Evolutionary conservation across 2,329 filamentous ascomycete genomes (phyloP).

Genomic region (Dactylonectria macrodidyma): DNA sequence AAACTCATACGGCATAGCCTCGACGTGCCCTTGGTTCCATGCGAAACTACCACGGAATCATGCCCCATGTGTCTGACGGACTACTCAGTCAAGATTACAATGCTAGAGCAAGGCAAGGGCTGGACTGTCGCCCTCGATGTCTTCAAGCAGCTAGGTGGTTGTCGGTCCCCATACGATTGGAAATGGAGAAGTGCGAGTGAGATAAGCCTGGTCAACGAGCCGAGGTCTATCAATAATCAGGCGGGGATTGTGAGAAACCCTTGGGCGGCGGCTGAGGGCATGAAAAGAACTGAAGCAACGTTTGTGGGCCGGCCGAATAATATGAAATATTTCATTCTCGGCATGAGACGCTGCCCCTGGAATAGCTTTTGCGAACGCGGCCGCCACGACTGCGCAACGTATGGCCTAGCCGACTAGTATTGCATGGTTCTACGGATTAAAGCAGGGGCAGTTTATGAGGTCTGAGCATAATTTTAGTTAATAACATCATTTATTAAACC

Average conservation of each 20-base stretch:
- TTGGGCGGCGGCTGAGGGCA: conserved; percentile 8
- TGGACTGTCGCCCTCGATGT: conserved; percentile 7
- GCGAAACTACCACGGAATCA: conserved; percentile 9
- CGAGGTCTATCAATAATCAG: neutral
- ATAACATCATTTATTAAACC: no score
- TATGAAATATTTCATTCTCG: neutral
- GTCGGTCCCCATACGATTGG: conserved; percentile 28
- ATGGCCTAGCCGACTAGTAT: neutral
- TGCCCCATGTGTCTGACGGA: conserved; percentile 28
- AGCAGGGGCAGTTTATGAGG: no score
- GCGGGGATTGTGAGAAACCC: conserved; percentile 18
- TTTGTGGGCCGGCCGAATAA: neutral
- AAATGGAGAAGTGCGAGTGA: conserved; percentile 19
- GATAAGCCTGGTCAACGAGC: neutral
- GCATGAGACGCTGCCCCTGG: neutral
- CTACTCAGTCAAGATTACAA: conserved; percentile 16
- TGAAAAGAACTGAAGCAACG: neutral
- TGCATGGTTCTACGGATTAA: no score
- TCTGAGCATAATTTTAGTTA: no score
- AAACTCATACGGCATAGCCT: neutral
- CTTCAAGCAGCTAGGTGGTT: conserved; percentile 19
- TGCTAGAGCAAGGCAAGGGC: neutral
- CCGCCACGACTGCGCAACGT: neutral
- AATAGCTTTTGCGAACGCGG: neutral
- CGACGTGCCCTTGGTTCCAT: neutral